phyloP scores from a whole-genome alignment of 495 filamentous ascomycete genomes.

The Xylaria sp. region DNA sequence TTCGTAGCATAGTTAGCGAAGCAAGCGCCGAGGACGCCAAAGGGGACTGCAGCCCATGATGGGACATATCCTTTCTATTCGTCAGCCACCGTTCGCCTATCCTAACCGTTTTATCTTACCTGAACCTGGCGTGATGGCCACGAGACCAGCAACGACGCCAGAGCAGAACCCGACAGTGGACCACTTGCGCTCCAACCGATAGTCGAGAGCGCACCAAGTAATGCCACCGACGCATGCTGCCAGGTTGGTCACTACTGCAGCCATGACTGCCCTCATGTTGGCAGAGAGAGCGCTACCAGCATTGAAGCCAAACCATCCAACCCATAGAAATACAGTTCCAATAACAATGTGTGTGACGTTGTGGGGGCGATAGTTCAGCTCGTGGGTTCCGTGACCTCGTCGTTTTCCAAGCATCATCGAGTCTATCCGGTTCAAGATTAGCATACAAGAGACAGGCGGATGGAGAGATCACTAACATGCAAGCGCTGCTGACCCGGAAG shows the following conservation, averaged over 20 bases:
- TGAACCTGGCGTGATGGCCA: constrained; percentile 91
- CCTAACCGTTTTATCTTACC: constrained; percentile 39
- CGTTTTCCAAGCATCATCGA: constrained; percentile 91
- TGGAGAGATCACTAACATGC: constrained; percentile 56
- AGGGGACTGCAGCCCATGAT: constrained; percentile 89
- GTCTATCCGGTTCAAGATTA: constrained; percentile 54
- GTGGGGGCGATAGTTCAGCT: constrained; percentile 95
- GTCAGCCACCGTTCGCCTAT: constrained; percentile 21
- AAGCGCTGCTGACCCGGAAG: constrained; percentile 87
- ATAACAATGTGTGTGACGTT: constrained; percentile 97
- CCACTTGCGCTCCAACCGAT: constrained; percentile 93
- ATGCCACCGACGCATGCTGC: constrained; percentile 87
- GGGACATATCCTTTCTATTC: constrained; percentile 75
- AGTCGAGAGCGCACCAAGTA: constrained; percentile 95
- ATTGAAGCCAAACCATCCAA: constrained; percentile 99
- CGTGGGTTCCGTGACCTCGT: constrained; percentile 83
- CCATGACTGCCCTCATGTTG: constrained; percentile 86
- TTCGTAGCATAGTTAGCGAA: constrained; percentile 97
- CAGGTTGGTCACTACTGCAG: constrained; percentile 73
- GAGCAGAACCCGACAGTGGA: constrained; percentile 97
- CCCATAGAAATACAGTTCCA: constrained; percentile 98
- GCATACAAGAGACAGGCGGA: not conserved
- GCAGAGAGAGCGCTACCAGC: constrained; percentile 89
- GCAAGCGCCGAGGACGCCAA: constrained; percentile 80
- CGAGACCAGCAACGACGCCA: constrained; percentile 88